A percentile compares a stretch with the other conserved stretches of the same genome.
Conservation (phyloP, 129 eudicot species). For the Pittosporum tobira region DNA sequence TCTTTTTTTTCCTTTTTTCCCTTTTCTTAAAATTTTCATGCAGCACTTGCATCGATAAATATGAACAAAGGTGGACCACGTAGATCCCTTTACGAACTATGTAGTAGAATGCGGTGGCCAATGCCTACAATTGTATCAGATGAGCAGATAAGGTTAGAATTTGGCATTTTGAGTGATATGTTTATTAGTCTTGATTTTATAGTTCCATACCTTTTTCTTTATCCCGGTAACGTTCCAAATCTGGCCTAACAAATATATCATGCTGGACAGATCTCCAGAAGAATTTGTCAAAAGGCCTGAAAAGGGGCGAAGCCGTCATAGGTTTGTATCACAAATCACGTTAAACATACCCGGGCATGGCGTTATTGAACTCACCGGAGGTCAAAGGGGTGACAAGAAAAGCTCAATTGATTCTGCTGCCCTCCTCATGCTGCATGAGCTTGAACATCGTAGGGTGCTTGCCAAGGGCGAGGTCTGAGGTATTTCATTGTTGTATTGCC, state of each 20-base stretch:
- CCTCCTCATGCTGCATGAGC: conserved; percentile 51
- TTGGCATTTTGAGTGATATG: neutral
- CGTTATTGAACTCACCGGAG: conserved; percentile 42
- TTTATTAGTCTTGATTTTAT: no score
- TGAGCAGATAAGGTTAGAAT: conserved; percentile 56
- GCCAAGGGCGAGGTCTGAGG: conserved; percentile 20
- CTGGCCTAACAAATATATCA: neutral
- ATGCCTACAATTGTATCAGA: conserved; percentile 53
- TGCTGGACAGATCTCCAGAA: conserved; percentile 37
- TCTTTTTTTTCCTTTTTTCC: neutral
- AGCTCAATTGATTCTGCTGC: conserved; percentile 82
- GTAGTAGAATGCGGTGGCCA: conserved; percentile 83
- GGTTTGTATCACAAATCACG: conserved; percentile 45
- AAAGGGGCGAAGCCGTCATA: conserved; percentile 36
- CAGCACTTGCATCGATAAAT: conserved; percentile 55
- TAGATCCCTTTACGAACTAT: conserved; percentile 46
- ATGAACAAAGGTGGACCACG: conserved; percentile 92
- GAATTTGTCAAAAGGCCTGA: conserved; percentile 48
- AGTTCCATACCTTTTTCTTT: no score
- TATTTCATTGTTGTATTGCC: neutral
- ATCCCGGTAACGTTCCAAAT: no score
- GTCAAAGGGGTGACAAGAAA: conserved; percentile 69
- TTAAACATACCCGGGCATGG: conserved; percentile 62
- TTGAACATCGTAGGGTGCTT: conserved; percentile 41
- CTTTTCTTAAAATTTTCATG: conserved; percentile 6